phyloP scores from a whole-genome alignment of 1,284 basidiomycete species.

The Cryptococcus sp. region DNA sequence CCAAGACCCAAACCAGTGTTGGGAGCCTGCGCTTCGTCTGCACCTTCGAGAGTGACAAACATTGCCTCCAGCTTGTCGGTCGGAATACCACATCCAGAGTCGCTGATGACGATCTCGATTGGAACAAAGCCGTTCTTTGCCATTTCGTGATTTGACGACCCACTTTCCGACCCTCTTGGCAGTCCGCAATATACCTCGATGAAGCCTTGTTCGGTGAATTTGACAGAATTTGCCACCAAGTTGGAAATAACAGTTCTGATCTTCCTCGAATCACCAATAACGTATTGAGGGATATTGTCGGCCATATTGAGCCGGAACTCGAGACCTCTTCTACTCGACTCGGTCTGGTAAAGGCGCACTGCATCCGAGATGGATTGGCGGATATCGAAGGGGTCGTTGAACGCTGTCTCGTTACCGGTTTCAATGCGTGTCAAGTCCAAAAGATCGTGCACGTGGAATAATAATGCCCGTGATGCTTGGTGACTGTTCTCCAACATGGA shows the following conservation, averaged over 20 bases:
- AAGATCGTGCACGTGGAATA: slow-evolving; percentile 84
- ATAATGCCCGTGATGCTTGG: slow-evolving; percentile 74
- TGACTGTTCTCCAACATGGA: slow-evolving; percentile 78
- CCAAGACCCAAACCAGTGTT: slow-evolving; percentile 61
- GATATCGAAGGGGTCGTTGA: slow-evolving; percentile 80
- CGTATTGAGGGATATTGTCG: slow-evolving; percentile 60
- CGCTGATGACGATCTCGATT: slow-evolving; percentile 73
- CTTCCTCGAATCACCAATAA: slow-evolving; percentile 73
- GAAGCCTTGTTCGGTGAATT: slow-evolving; percentile 69
- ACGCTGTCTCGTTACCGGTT: slow-evolving; percentile 74
- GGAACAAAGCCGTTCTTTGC: slow-evolving; percentile 52
- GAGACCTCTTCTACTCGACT: slow-evolving; percentile 69
- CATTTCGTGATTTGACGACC: slow-evolving; percentile 6
- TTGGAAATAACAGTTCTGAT: slow-evolving; percentile 81
- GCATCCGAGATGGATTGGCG: slow-evolving; percentile 70
- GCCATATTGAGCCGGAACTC: slow-evolving; percentile 64
- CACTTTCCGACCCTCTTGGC: slow-evolving; percentile 21
- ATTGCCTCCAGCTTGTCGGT: slow-evolving; percentile 73
- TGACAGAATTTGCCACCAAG: slow-evolving; percentile 80
- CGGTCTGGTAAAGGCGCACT: slow-evolving; percentile 61
- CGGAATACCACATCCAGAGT: slow-evolving; percentile 77
- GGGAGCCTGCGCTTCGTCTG: slow-evolving; percentile 61
- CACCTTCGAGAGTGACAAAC: slow-evolving; percentile 84
- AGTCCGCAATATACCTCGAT: slow-evolving; percentile 67
- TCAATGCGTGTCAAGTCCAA: slow-evolving; percentile 81